Evolutionary conservation across 768 basidiomycete species (phyloP).

Genomic region (Rhizopogon rudus): DNA sequence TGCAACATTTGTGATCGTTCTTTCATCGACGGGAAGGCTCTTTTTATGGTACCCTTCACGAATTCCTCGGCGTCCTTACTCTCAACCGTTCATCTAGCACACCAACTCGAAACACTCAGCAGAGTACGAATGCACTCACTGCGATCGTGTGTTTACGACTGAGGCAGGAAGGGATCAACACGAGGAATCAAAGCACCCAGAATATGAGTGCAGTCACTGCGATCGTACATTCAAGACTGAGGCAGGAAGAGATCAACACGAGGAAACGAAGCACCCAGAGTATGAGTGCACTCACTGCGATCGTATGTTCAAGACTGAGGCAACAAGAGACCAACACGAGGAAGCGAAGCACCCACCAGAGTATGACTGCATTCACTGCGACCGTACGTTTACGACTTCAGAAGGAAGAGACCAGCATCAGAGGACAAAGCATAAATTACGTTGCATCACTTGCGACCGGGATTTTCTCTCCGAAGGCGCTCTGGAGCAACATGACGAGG

Average conservation of each 20-base stretch:
- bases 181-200: neutral
- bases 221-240: conserved; percentile 3
- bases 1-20: conserved; percentile 14
- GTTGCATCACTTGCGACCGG: conserved; percentile 1
- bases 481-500: conserved; percentile 6
- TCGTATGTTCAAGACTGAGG: conserved; percentile 1
- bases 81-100: neutral
- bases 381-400: conserved; percentile 3
- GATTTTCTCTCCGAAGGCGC: conserved; percentile 4
- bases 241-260: conserved; percentile 7
- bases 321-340: conserved; percentile 8
- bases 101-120: neutral
- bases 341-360: neutral
- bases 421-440: conserved; percentile 3
- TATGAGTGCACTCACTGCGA: conserved; percentile 12
- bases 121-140: conserved; percentile 8
- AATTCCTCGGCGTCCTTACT: neutral
- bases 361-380: conserved; percentile 11
- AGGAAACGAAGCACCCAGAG: neutral
- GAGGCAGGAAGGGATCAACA: conserved; percentile 1
- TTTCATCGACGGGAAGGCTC: conserved; percentile 7
- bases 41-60: conserved; percentile 10
- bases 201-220: conserved; percentile 10
- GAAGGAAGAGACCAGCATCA: conserved; percentile 9
- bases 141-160: conserved; percentile 6